Evolutionary conservation across 805 yeast species (phyloP).

Genomic region (Metschnikowia cerradonensis): DNA sequence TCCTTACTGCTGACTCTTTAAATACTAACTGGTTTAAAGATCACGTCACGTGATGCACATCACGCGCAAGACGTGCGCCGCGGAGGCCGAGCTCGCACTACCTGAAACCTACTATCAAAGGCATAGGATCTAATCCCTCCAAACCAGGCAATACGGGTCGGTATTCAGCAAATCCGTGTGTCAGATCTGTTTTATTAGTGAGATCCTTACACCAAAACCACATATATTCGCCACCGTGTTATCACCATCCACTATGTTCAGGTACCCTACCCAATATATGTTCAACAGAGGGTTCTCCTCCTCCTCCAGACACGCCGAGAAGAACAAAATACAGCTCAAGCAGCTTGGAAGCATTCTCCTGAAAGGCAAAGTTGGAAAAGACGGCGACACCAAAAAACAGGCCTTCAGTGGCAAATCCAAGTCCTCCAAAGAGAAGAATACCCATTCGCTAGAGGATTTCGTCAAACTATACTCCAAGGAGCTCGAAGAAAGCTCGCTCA

Average conservation of each 20-base stretch:
- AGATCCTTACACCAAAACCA: not conserved
- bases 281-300: not conserved
- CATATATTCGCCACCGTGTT: not conserved
- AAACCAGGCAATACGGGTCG: too few relatives aligned
- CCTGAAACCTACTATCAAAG: not conserved
- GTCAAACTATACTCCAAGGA: slow-evolving; percentile 11
- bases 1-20: not conserved
- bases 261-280: not conserved
- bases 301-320: not conserved
- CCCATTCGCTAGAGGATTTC: slow-evolving; percentile 8
- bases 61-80: not conserved
- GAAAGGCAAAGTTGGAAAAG: slow-evolving; percentile 26
- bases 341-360: slow-evolving; percentile 30
- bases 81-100: slow-evolving; percentile 2
- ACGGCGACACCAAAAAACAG: not conserved
- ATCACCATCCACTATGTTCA: not conserved
- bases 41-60: not conserved
- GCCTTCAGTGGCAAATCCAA: not conserved
- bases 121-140: too few relatives aligned
- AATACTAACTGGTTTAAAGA: too few relatives aligned
- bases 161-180: too few relatives aligned
- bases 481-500: slow-evolving; percentile 24
- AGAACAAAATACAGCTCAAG: slow-evolving; percentile 24
- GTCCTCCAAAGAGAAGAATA: not conserved
- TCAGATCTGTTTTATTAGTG: too few relatives aligned